Base-by-base conservation (phyloP, 352 stramenopile genomes). In the Globisporangium mamillatum region DNA sequence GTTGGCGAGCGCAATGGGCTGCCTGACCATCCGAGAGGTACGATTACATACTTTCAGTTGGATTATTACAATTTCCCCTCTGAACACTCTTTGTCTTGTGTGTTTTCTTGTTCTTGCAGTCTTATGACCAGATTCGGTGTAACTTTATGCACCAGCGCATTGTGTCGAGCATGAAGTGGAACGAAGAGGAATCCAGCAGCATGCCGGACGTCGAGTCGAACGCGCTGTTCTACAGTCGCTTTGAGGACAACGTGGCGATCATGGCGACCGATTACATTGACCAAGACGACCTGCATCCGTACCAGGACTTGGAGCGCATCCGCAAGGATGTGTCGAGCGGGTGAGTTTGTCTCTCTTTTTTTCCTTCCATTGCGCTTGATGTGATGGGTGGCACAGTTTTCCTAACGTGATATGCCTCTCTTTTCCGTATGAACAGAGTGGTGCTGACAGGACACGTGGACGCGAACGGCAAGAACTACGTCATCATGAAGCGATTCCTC, bases 101-200 rank as follows among this genome's bases (percentile, higher is more conserved):
- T 44, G 36, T 44, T 14, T 1, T 44, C 12, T 3, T 44, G 9
- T 44, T 44, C 36, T 44, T 44, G 10, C 36, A 44, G 36, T 88
- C 79, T 34, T 90, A 89, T 48, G 84, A 91, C 67, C 81, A 80
- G 57, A 89, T 91, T 63, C 88, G 88, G 65, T 92, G 84, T 72
- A 90, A 91, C 66, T 91, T 91, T 52, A 86, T 92, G 77, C 84
- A 92, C 61, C 84, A 92, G 58, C 84, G 84, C 64, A 91, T 91
- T 60, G 77, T 92, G 24, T 90, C 84, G 41, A 91, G 79, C 68
- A 81, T 92, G 74, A 74, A 90, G 62, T 90, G 80, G 80, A 77
- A 82, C 18, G 75, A 80, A 9, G 69, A 81, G 5, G 72, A 79
- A 53, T 38, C 68, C 20, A 64, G 77, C 18, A 77, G 78, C 29